Conservation (phyloP, 1,284 basidiomycete genomes). For the Ganoderma meredithae region DNA sequence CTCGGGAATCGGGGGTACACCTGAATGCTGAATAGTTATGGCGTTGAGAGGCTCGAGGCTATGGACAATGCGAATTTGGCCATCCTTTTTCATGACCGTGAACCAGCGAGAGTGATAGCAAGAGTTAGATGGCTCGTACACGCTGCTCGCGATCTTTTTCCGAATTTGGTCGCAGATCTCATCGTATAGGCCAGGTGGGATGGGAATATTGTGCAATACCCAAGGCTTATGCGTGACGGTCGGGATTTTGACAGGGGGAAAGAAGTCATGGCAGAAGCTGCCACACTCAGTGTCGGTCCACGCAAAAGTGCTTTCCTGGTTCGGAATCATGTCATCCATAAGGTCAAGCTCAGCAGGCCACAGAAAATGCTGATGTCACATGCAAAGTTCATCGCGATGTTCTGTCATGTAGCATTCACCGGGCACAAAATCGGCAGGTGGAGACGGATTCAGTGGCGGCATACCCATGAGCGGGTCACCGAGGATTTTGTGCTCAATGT, state of each 20-base stretch:
- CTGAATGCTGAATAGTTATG: conserved; percentile 43
- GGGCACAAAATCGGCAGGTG: conserved; percentile 38
- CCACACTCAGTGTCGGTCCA: conserved; percentile 46
- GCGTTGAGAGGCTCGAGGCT: conserved; percentile 44
- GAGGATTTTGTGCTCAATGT: conserved; percentile 42
- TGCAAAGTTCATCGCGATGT: conserved; percentile 36
- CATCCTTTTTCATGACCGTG: conserved; percentile 48
- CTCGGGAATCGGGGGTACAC: conserved; percentile 38
- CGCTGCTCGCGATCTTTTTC: conserved; percentile 42
- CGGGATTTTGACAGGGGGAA: conserved; percentile 44
- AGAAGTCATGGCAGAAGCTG: conserved; percentile 44
- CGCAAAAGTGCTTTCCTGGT: conserved; percentile 43
- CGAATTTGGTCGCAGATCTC: conserved; percentile 43
- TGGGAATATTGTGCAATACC: conserved; percentile 37
- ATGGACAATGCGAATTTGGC: conserved; percentile 43
- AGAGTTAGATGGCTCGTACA: conserved; percentile 47
- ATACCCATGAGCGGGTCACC: conserved; percentile 44
- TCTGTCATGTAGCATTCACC: conserved; percentile 44
- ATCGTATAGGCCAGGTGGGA: conserved; percentile 44
- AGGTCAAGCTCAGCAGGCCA: conserved; percentile 41
- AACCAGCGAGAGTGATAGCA: conserved; percentile 51
- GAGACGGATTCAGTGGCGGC: conserved; percentile 36
- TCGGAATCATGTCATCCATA: conserved; percentile 41
- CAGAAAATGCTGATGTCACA: conserved; percentile 42
- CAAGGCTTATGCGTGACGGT: conserved; percentile 45